Conservation (phyloP, 257 asterid genomes). For the Coffea eugenioides region DNA sequence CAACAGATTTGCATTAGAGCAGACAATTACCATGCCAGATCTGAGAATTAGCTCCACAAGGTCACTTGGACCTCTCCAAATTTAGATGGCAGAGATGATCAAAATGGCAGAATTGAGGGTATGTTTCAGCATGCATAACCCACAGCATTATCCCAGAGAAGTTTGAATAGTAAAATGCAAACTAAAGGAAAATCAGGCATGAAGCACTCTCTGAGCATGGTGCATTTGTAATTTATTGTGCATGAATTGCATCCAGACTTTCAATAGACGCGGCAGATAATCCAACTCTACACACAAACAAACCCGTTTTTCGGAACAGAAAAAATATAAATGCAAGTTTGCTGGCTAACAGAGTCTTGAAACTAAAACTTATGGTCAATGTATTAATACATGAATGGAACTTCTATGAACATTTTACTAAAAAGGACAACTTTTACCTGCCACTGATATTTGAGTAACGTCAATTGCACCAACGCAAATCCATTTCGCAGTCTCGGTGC, state of each 20-base stretch:
- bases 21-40: neutral
- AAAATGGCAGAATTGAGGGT: neutral
- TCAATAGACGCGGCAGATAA: neutral
- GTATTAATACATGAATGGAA: neutral
- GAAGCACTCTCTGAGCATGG: neutral
- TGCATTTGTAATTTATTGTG: neutral
- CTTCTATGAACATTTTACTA: neutral
- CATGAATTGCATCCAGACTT: neutral
- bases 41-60: neutral
- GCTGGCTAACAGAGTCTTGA: neutral
- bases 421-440: slow-evolving; percentile 46
- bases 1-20: neutral
- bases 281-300: neutral
- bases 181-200: neutral
- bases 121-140: neutral
- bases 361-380: neutral
- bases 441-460: slow-evolving; percentile 89
- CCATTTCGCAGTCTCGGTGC: slow-evolving; percentile 96
- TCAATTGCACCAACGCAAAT: slow-evolving; percentile 97
- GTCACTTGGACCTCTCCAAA: neutral
- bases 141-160: neutral
- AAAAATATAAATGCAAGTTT: neutral
- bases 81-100: neutral
- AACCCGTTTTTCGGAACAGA: neutral
- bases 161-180: neutral